Percentiles rank a stretch among this genome's conserved stretches.
Conservation (phyloP, 768 basidiomycete species). For the Hydnomerulius pinastri region DNA sequence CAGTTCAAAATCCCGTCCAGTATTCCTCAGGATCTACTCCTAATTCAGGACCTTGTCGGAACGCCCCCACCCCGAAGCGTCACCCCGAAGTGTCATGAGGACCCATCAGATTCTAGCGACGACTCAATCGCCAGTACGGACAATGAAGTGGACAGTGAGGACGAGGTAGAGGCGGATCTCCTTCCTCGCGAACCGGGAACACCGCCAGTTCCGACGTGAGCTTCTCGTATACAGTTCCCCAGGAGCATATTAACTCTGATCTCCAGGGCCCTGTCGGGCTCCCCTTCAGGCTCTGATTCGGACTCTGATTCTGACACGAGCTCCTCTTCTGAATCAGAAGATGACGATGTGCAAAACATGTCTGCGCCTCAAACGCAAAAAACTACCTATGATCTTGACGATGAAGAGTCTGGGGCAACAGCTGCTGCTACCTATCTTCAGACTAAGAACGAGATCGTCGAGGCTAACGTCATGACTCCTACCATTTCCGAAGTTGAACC, state of each 20-base stretch:
- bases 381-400: slow-evolving; percentile 40
- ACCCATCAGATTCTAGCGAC: slow-evolving; percentile 32
- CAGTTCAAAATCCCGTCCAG: slow-evolving; percentile 61
- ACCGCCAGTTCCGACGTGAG: slow-evolving; percentile 27
- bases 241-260: slow-evolving; percentile 19
- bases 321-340: slow-evolving; percentile 24
- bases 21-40: slow-evolving; percentile 72
- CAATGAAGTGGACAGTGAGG: slow-evolving; percentile 60
- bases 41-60: slow-evolving; percentile 70
- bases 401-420: slow-evolving; percentile 49
- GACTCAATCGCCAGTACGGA: slow-evolving; percentile 56
- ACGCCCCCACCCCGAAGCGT: slow-evolving; percentile 11
- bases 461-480: slow-evolving; percentile 61
- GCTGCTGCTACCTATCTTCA: slow-evolving; percentile 48
- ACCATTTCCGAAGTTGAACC: slow-evolving; percentile 61
- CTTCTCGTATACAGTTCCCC: background rate
- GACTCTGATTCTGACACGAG: slow-evolving; percentile 30
- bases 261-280: slow-evolving; percentile 25
- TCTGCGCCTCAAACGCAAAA: slow-evolving; percentile 7
- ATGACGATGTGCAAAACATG: slow-evolving; percentile 17
- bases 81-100: background rate
- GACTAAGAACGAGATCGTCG: slow-evolving; percentile 71
- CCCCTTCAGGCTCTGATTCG: slow-evolving; percentile 41
- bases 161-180: slow-evolving; percentile 71
- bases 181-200: slow-evolving; percentile 38